Evolutionary conservation across 2,329 filamentous ascomycete genomes (phyloP), one percentile per base, ranked within the genome.

Genomic region (Clonostachys chloroleuca): DNA sequence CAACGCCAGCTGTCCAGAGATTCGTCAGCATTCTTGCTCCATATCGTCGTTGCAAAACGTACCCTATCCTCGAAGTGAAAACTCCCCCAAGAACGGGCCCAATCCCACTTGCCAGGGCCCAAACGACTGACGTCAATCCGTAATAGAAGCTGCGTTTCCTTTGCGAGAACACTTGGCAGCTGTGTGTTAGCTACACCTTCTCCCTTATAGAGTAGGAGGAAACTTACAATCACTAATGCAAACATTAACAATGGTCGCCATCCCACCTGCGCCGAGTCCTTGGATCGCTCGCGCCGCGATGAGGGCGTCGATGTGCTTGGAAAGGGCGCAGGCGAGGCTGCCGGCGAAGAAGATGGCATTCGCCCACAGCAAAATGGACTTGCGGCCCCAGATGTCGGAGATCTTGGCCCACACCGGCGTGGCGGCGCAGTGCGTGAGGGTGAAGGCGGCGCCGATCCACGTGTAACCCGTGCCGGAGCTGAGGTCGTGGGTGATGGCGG

Each of bases 361-460:
- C 2, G 76, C 71, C 2, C 67, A 54, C 2, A 81, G 58, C 5
- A 82, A 52, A 33, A 81, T 68, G 0, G 73, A 72, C 54, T 80
- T 80, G 7, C 78, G 70, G 4, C 78, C 78, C 72, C 73, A 83
- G 34, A 82, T 80, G 51, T 83, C 78, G 2, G 72, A 74, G 35
- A 81, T 60, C 50, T 78, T 79, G 5, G 83, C 85, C 87, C 87
- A 91, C n/a, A 86, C 77, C 1, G 86, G 85, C 1, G 78, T 80
- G 3, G 75, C 75, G 0, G 86, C 83, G 0, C 86, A 83, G 56
- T 81, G 82, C 14, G 83, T 84, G 12, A 92, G 77, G 5, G 90
- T 70, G 61, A 87, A 92, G 0, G 87, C 81, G 30, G 78, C 83
- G 1, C 87, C 87, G 50, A 92, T 86, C 89, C 87, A 92, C 13